Evolutionary conservation across 75 land plant genomes (phyloP).

Genomic region (Larix kaempferi): DNA sequence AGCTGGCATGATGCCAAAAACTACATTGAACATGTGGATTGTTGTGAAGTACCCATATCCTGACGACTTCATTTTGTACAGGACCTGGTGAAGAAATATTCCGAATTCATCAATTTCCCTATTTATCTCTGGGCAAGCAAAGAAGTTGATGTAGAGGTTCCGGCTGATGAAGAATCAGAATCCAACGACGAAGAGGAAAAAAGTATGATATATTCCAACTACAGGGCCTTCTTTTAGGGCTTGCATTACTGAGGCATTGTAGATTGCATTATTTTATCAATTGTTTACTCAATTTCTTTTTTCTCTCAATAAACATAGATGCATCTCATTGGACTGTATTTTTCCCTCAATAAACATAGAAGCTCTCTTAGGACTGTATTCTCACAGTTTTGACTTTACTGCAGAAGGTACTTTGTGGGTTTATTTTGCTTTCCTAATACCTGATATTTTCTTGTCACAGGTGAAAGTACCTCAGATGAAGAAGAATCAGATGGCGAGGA

Average conservation of each 20-base stretch:
- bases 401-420: neutral
- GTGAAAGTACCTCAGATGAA: conserved; percentile 60
- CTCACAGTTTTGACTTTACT: neutral
- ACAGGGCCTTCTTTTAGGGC: neutral
- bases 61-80: conserved; percentile 13
- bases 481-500: conserved; percentile 63
- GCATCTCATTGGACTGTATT: no score
- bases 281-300: neutral
- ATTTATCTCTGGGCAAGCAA: conserved; percentile 91
- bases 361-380: neutral
- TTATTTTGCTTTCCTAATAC: neutral
- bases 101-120: conserved; percentile 97
- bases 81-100: conserved; percentile 95
- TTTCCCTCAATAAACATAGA: neutral
- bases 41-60: neutral
- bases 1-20: neutral
- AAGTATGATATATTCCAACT: conserved; percentile 16
- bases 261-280: neutral
- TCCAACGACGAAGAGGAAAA: conserved; percentile 56
- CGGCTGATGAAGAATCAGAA: conserved; percentile 76
- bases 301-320: neutral
- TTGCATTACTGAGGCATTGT: neutral
- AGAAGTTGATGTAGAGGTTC: conserved; percentile 87
- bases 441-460: conserved; percentile 21
- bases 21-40: no score